Evolutionary conservation across 768 basidiomycete genomes (phyloP), one percentile per base, ranked within the genome.

Genomic region (Polyporus arcularius): DNA sequence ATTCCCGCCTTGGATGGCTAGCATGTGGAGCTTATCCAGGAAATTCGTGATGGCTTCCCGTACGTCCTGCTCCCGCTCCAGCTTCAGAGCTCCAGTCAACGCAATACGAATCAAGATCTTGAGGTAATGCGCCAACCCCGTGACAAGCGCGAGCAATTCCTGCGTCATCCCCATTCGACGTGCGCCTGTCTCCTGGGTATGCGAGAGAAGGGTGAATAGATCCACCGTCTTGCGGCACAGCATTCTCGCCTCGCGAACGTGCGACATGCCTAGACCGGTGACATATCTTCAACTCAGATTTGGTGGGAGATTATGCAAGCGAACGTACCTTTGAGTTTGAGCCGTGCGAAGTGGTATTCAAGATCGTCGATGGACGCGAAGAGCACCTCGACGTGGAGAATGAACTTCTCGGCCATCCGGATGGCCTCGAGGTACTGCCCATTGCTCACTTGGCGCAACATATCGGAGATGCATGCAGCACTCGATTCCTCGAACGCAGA

Each of bases 401-500:
- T 98, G 71, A 99, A 99, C 79, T 91, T 93, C 77, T 99, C 97
- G 12, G 97, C 96, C 92, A 98, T 94, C 65, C 94, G 85, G 69
- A 99, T 95, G 53, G 96, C 96, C 68, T 98, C 96, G 58, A 97
- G 82, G 75, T 98, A 96, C 69, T 96, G 89, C 10, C 94, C 92
- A 67, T 90, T 94, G 82, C 96, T 98, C 75, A 99, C 97, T 72
- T 96, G 93, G 64, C 94, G 82, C 58, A 99, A 79, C 96, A 99
- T 99, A 73, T 98, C 97, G 30, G 95, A 97, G 66, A 99, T 99
- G 76, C 96, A 96, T 8, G 96, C 96, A 26, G 97, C 97, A 67
- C 93, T 95, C n/a, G 94, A 96, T 76, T 99, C 97, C 74, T 99
- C 97, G 65, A 98, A 99, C 4, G 96, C 94, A 28, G 95, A 97